A percentile compares a stretch with the other conserved stretches of the same genome.
Evolutionary conservation across 495 filamentous ascomycete genomes (phyloP).

Genomic region (Tuber melanosporum): DNA sequence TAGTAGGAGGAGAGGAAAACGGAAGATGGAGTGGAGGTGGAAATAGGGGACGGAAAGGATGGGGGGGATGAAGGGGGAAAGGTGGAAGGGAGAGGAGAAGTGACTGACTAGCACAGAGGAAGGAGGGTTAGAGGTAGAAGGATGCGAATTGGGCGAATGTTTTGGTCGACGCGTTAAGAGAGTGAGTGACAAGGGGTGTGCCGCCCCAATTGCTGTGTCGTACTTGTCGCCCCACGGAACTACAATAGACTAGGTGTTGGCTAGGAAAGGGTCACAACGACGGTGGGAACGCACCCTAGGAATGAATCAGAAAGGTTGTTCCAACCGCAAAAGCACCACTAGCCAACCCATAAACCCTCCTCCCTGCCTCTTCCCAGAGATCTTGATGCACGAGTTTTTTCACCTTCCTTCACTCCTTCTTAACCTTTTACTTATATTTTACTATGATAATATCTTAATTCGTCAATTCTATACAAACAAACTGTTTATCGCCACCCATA

Average conservation of each 20-base stretch:
- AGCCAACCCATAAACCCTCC: neutral
- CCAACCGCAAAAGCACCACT: neutral
- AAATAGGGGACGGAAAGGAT: constrained; percentile 9
- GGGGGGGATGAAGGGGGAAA: constrained; percentile 15
- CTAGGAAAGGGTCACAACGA: constrained; percentile 7
- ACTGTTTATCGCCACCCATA: neutral
- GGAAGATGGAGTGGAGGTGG: constrained; percentile 2
- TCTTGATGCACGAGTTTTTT: neutral
- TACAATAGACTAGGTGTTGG: neutral
- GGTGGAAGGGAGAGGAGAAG: constrained; percentile 20
- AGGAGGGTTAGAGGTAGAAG: constrained; percentile 13
- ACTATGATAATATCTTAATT: neutral
- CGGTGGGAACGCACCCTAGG: neutral
- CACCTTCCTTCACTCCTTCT: neutral
- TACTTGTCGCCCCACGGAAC: neutral
- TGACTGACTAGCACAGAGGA: constrained; percentile 16
- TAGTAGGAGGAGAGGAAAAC: neutral
- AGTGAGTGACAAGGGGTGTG: neutral
- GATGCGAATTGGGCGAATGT: constrained; percentile 37
- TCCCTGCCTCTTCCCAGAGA: neutral
- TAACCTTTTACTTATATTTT: neutral
- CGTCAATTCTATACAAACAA: neutral
- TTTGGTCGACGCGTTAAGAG: constrained; percentile 36
- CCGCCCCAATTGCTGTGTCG: constrained; percentile 17
- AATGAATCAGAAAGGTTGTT: neutral